phyloP scores from a whole-genome alignment of 495 filamentous ascomycete genomes.

The Pyrenula massariospora region DNA sequence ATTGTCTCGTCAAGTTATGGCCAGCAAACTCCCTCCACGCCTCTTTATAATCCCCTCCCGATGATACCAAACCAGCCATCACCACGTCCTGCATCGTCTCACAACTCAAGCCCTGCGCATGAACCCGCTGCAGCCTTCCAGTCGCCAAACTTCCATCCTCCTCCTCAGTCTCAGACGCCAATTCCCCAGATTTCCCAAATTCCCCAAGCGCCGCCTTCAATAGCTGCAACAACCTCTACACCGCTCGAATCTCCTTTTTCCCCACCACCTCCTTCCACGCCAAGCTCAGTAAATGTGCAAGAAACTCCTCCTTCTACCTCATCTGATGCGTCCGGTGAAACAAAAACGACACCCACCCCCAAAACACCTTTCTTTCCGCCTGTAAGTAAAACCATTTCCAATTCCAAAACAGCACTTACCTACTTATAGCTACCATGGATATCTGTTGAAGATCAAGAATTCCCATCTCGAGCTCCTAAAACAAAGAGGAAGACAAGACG shows the following conservation, averaged over 20 bases:
- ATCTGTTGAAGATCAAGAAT: slow-evolving; percentile 55
- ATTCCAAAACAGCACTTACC: not conserved
- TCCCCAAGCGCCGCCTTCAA: slow-evolving; percentile 4
- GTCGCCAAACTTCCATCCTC: not conserved
- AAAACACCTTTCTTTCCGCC: slow-evolving; percentile 47
- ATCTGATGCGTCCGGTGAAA: slow-evolving; percentile 14
- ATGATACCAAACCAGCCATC: slow-evolving; percentile 7
- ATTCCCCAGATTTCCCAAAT: slow-evolving; percentile 1
- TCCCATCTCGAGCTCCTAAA: slow-evolving; percentile 41
- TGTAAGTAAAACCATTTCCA: slow-evolving; percentile 33
- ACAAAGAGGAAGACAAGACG: slow-evolving; percentile 27
- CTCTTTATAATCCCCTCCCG: slow-evolving; percentile 25
- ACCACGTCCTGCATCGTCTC: not conserved
- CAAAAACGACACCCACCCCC: slow-evolving; percentile 11
- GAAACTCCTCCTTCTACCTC: slow-evolving; percentile 18
- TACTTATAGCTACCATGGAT: slow-evolving; percentile 62
- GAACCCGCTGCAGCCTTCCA: slow-evolving; percentile 7
- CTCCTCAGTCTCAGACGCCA: not conserved
- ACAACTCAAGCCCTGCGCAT: slow-evolving; percentile 17
- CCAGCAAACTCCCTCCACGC: slow-evolving; percentile 28
- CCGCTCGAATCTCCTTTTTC: slow-evolving; percentile 32
- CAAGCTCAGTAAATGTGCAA: slow-evolving; percentile 19
- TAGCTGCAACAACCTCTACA: slow-evolving; percentile 11
- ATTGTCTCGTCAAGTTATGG: slow-evolving; percentile 38
- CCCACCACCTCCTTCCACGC: slow-evolving; percentile 18